Evolutionary conservation across 225 moss, liverwort and hornwort species (phyloP).

Genomic region (Bryoerythrophyllum caledonicum): DNA sequence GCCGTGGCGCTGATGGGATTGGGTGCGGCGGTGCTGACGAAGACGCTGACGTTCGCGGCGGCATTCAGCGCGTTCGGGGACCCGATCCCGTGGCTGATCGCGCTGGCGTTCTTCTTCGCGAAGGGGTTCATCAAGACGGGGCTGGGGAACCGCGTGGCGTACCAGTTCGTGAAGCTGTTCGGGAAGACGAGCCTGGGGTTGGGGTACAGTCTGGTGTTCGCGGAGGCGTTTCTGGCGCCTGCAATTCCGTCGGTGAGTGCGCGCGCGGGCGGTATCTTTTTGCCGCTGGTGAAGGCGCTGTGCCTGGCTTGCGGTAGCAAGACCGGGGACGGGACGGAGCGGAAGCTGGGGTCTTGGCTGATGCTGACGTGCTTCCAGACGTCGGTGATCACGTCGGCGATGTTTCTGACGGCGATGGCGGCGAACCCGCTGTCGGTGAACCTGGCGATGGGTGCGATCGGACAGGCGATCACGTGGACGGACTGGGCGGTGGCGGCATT

Average conservation of each 20-base stretch:
- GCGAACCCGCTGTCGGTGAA: conserved; percentile 96
- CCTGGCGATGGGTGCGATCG: conserved; percentile 80
- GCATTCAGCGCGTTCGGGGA: conserved; percentile 99
- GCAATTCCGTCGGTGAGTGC: conserved; percentile 97
- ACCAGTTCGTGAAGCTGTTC: conserved; percentile 88
- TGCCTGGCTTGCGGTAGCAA: conserved; percentile 85
- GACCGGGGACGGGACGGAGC: conserved; percentile 74
- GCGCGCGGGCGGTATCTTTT: conserved; percentile 90
- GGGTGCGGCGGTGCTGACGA: conserved; percentile 87
- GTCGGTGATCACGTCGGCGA: conserved; percentile 86
- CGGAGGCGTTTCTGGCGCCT: conserved; percentile 85
- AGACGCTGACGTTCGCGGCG: conserved; percentile 89
- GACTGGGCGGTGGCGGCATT: conserved; percentile 92
- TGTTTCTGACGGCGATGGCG: conserved; percentile 97
- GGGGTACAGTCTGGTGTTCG: conserved; percentile 93
- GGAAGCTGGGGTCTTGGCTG: conserved; percentile 86
- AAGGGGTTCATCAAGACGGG: conserved; percentile 99
- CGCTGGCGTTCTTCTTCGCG: conserved; percentile 97
- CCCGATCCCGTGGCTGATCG: conserved; percentile 98
- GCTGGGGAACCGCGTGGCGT: conserved; percentile 88
- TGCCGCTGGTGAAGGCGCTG: conserved; percentile 85
- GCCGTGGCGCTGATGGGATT: conserved; percentile 93
- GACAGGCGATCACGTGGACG: conserved; percentile 92
- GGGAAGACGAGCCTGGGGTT: conserved; percentile 84
- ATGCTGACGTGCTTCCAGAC: conserved; percentile 99